Evolutionary conservation across 345 rosid genomes (phyloP).

Genomic region (Geranium brycei): DNA sequence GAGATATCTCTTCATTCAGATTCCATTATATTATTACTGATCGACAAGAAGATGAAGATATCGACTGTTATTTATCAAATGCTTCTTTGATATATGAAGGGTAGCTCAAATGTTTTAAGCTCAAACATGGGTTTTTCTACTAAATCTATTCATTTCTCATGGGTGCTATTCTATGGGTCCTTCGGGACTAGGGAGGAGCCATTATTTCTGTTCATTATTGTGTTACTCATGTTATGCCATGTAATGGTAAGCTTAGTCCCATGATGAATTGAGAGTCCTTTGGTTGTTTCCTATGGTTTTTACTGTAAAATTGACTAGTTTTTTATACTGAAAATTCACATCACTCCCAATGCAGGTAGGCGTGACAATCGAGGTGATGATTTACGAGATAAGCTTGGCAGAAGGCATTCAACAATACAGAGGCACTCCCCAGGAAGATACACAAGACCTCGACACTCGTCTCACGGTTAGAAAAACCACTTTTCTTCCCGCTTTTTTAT

Average conservation of each 20-base stretch:
- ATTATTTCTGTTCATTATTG: slow-evolving; percentile 31
- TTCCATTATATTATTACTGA: slow-evolving; percentile 30
- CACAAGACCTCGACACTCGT: slow-evolving; percentile 28
- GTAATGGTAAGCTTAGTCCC: slow-evolving; percentile 40
- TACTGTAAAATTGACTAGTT: slow-evolving; percentile 9
- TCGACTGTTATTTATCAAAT: slow-evolving; percentile 19
- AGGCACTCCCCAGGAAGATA: slow-evolving; percentile 44
- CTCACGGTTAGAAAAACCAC: slow-evolving; percentile 37
- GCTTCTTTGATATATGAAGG: slow-evolving; percentile 20
- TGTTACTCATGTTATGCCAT: slow-evolving; percentile 37
- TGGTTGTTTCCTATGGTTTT: slow-evolving; percentile 17
- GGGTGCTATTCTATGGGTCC: slow-evolving; percentile 30
- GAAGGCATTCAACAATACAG: slow-evolving; percentile 50
- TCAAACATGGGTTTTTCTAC: slow-evolving; percentile 26
- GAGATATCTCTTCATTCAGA: slow-evolving; percentile 21
- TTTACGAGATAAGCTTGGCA: slow-evolving; percentile 72
- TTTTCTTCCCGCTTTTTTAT: neutral
- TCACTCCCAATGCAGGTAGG: slow-evolving; percentile 42
- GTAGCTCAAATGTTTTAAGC: slow-evolving; percentile 23
- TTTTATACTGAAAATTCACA: slow-evolving; percentile 19
- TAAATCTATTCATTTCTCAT: slow-evolving; percentile 30
- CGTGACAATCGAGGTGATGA: slow-evolving; percentile 46
- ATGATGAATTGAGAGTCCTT: slow-evolving; percentile 11
- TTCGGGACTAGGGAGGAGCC: slow-evolving; percentile 49
- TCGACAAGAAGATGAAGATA: slow-evolving; percentile 30